A percentile compares a stretch with the other conserved stretches of the same genome.
phyloP scores from a whole-genome alignment of 768 basidiomycete genomes.

The Lactifluus subvellereus region DNA sequence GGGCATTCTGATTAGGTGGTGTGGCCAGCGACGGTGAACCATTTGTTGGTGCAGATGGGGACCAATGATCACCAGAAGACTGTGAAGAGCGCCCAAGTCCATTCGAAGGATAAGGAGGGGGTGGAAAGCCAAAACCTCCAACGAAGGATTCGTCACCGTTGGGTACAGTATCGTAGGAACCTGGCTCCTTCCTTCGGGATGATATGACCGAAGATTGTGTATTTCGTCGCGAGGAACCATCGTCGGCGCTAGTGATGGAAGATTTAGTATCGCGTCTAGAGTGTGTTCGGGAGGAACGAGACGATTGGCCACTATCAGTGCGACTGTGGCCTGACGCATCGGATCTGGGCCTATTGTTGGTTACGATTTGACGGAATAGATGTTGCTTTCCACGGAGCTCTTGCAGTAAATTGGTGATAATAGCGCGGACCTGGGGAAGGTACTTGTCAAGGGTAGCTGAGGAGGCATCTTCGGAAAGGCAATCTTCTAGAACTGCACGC shows the following conservation, averaged over 20 bases:
- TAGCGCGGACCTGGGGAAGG: conserved; percentile 84
- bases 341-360: conserved; percentile 52
- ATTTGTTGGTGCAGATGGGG: not conserved
- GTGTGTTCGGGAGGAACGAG: conserved; percentile 47
- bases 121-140: conserved; percentile 42
- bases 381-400: conserved; percentile 92
- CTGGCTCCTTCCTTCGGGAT: conserved; percentile 27
- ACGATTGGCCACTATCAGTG: conserved; percentile 36
- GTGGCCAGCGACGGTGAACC: not conserved
- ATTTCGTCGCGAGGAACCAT: conserved; percentile 26
- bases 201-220: conserved; percentile 4
- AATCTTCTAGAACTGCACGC: conserved; percentile 81
- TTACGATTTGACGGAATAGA: conserved; percentile 70
- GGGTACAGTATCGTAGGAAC: conserved; percentile 14
- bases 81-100: conserved; percentile 9
- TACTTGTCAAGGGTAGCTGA: conserved; percentile 81
- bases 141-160: conserved; percentile 42
- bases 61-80: conserved; percentile 7
- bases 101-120: conserved; percentile 12
- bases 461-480: conserved; percentile 85
- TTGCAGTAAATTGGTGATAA: conserved; percentile 89
- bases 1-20: conserved; percentile 15
- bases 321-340: conserved; percentile 43
- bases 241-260: conserved; percentile 32
- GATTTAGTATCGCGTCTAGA: conserved; percentile 33